Evolutionary conservation across 2,329 filamentous ascomycete species (phyloP), one percentile per base, ranked within the genome.

Genomic region (Clonostachys chloroleuca): DNA sequence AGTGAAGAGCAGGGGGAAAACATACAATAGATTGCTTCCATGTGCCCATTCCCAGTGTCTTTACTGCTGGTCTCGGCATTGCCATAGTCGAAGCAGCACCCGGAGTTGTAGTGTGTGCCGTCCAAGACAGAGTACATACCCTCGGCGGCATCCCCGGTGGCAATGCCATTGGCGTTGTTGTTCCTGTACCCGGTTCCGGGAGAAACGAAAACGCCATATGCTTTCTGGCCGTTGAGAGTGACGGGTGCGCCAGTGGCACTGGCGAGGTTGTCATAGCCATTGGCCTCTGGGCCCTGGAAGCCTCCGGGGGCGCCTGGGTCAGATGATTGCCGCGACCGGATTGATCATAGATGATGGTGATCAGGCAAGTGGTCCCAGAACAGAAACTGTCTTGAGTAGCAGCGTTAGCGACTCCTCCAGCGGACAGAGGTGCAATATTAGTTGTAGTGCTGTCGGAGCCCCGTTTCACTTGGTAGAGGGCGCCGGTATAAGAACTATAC

Each of bases 341-440:
- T 61, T 86, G 83, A 59, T 86, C 83, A 57, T 86, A 86, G 46
- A 84, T 83, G 54, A 79, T 71, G 1, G 74, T 75, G 57, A 86
- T 85, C 18, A 83, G 64, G 55, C 83, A 86, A 12, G 80, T 84
- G 0, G 81, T 84, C 43, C 66, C 61, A 8, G 69, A 60, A 54
- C 83, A 86, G 62, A 86, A 86, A 1, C 64, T 53, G 61, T 86
- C 81, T 56, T 87, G 83, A 7, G 74, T 59, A 0, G 72, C 74
- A 5, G 81, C 77, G 56, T 86, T 76, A 46, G 83, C 83, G 10
- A 85, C 77, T 39, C 81, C 81, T 3, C 83, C 83, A 1, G 80
- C 74, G 0, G 78, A 71, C 0, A 78, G 57, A 0, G 82, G 77
- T 13, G 62, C 47, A 49, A 83, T 77, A 48, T 70, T 63, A 4